phyloP scores from a whole-genome alignment of 768 basidiomycete species.

The Hemileccinum rubropunctum region DNA sequence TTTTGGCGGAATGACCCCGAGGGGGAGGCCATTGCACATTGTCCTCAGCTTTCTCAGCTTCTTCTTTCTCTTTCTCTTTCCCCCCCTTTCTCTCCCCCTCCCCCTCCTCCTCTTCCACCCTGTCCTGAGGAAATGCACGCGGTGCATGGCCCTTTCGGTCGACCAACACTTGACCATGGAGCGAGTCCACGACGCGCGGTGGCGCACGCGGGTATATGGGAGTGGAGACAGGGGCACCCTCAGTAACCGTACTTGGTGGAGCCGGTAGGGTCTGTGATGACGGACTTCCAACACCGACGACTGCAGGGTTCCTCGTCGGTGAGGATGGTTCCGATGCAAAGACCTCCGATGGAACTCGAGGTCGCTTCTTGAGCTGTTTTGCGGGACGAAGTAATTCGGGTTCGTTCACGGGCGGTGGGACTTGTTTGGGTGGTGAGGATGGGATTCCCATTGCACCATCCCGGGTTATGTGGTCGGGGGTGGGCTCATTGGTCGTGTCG shows the following conservation, averaged over 20 bases:
- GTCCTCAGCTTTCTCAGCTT: not conserved
- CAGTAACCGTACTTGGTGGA: not conserved
- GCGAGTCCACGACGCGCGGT: conserved; percentile 18
- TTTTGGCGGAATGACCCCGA: conserved; percentile 6
- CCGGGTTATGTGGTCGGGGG: not conserved
- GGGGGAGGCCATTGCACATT: conserved; percentile 12
- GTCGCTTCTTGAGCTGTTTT: conserved; percentile 12
- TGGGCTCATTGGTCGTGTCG: not conserved
- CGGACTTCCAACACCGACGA: not conserved
- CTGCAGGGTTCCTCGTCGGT: not conserved
- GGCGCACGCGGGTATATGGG: conserved; percentile 13
- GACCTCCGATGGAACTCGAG: conserved; percentile 6
- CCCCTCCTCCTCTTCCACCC: not conserved
- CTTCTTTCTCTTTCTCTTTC: not conserved
- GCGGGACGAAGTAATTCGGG: not conserved
- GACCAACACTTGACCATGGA: conserved; percentile 20
- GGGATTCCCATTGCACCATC: not conserved
- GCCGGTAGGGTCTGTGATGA: not conserved
- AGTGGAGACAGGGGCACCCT: not conserved
- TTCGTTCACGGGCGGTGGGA: not conserved
- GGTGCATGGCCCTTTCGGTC: conserved; percentile 17
- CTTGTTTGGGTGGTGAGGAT: not conserved
- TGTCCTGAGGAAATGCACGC: not conserved
- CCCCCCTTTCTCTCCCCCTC: too few relatives aligned
- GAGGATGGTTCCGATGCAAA: conserved; percentile 20